phyloP scores from a whole-genome alignment of 306 rosid genomes.

The Castanopsis chinensis region DNA sequence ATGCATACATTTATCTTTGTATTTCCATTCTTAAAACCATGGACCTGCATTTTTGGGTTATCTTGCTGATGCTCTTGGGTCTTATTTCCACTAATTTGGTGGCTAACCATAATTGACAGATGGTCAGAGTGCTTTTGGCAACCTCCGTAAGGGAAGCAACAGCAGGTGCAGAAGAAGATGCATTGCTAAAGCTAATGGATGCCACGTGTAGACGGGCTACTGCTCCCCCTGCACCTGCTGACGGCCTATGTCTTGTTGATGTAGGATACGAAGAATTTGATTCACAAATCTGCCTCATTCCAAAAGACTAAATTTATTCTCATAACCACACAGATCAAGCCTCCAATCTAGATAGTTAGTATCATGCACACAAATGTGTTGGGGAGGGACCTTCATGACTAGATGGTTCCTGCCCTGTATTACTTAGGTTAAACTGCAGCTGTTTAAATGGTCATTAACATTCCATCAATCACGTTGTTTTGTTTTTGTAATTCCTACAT shows the following conservation, averaged over 20 bases:
- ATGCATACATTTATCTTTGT: not conserved
- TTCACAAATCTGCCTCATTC: conserved; percentile 48
- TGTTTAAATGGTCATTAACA: not conserved
- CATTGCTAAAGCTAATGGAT: conserved; percentile 69
- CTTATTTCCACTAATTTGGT: conserved; percentile 1
- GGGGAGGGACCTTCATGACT: too few species aligned
- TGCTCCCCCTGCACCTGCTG: conserved; percentile 95
- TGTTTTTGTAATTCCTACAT: too few species aligned
- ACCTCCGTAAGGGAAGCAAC: conserved; percentile 94
- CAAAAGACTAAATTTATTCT: conserved; percentile 24
- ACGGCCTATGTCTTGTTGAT: conserved; percentile 81
- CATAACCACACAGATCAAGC: not conserved
- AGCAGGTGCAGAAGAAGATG: conserved; percentile 84
- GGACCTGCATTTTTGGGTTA: not conserved
- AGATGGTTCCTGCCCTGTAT: too few species aligned
- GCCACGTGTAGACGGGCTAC: conserved; percentile 96
- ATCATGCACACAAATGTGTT: not conserved
- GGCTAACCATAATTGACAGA: conserved; percentile 42
- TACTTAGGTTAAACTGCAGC: not conserved
- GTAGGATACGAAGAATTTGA: conserved; percentile 84
- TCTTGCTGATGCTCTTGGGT: not conserved
- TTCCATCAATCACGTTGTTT: not conserved
- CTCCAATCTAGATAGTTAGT: not conserved
- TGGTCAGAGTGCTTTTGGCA: conserved; percentile 94
- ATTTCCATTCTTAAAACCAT: not conserved